Evolutionary conservation across 257 asterid species (phyloP).

Genomic region (Verbena officinalis): DNA sequence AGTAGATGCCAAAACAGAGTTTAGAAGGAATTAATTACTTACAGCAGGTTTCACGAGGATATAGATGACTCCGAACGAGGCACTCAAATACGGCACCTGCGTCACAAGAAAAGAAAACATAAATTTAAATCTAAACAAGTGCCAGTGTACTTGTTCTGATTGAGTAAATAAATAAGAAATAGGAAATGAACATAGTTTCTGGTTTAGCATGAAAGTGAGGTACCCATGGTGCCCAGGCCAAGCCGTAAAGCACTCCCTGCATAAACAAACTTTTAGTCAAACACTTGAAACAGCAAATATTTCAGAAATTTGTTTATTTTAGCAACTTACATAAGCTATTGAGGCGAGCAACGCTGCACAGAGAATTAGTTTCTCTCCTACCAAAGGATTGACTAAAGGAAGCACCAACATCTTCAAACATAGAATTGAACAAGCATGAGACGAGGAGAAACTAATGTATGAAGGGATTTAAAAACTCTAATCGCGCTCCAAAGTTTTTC

Average conservation of each 20-base stretch:
- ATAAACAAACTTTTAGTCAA: slow-evolving; percentile 23
- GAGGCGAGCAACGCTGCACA: slow-evolving; percentile 75
- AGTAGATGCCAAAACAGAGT: neutral
- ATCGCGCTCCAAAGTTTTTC: neutral
- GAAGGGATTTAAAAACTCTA: neutral
- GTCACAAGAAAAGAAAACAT: neutral
- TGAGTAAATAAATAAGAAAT: too few species aligned
- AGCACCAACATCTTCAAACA: slow-evolving; percentile 76
- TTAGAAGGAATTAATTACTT: slow-evolving; percentile 36
- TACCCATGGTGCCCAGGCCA: slow-evolving; percentile 99
- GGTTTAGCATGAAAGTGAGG: slow-evolving; percentile 11
- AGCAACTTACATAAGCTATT: slow-evolving; percentile 69
- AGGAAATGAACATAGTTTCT: slow-evolving; percentile 1
- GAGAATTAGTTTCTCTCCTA: slow-evolving; percentile 83
- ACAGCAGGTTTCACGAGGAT: slow-evolving; percentile 93
- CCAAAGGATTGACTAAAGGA: slow-evolving; percentile 74
- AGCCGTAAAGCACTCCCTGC: slow-evolving; percentile 90
- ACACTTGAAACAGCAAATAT: neutral
- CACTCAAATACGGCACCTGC: slow-evolving; percentile 90
- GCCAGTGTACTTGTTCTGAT: too few species aligned
- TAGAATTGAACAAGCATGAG: slow-evolving; percentile 16
- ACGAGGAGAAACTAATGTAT: slow-evolving; percentile 4
- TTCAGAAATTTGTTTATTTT: neutral
- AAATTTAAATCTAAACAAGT: too few species aligned
- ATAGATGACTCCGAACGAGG: slow-evolving; percentile 81